Evolutionary conservation across 2,329 filamentous ascomycete genomes (phyloP), one percentile per base, ranked within the genome.

Genomic region (Colletotrichum sp.): DNA sequence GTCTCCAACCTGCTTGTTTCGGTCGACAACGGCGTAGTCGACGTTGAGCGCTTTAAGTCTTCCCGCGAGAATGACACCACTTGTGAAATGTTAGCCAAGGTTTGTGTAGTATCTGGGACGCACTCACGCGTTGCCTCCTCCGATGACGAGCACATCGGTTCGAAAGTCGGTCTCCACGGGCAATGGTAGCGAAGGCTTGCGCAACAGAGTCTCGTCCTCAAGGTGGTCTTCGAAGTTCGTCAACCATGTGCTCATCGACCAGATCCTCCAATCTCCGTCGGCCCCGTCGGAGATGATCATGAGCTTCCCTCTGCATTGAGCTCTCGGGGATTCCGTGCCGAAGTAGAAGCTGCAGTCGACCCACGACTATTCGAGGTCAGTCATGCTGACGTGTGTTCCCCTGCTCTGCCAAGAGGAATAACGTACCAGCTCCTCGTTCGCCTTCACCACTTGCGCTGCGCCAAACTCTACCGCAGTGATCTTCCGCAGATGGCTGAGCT

Each of bases 21-120:
- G 77, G 21, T 86, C 84, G 9, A 82, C 66, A n/a, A 86, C 79
- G 18, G 86, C 65, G 51, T 76, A 81, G 11, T 82, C 80, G 0
- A 85, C 78, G 1, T 79, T 79, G 0, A 85, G 55, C 1, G 84
- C 81, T 62, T 86, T 86, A 9, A 86, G 78, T 3, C 84, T 81
- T 1, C 83, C 83, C 1, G 83, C 81, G 3, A 82, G 78, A 9
- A 78, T 67, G 1, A 82, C 47, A 1, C 78, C 83, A 81, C 58
- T 65, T 4, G 2, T 43, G 6, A 7, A 0, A 7, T 33, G 21
- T 74, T 4, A 67, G 21, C 8, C 13, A 4, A 12, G 12, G 13
- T n/a, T 54, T 7, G 5, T 34, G 16, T 29, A 12, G 8, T 34
- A 11, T 3, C 21, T 3, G 0, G 8, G 1, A 18, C 5, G 3